Percentiles rank a stretch among this genome's conserved stretches.
Evolutionary conservation across 805 yeast genomes (phyloP).

Genomic region (Wickerhamiella alocasiicola): DNA sequence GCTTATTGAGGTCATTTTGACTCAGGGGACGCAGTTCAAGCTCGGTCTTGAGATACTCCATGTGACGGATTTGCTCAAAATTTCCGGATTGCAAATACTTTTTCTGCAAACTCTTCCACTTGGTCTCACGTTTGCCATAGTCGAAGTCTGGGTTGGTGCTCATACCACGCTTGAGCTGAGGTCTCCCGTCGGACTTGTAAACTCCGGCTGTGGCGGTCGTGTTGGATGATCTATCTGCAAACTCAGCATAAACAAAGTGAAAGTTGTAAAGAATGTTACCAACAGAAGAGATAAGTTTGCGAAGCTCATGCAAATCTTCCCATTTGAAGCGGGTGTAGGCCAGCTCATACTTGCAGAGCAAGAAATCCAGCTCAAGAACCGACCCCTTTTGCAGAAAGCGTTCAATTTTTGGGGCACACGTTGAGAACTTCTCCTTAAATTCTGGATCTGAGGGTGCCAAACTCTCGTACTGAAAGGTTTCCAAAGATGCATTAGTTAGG

Average conservation of each 20-base stretch:
- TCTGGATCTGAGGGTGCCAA: not conserved
- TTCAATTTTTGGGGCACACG: not conserved
- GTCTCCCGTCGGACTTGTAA: not conserved
- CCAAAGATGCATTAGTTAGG: not conserved
- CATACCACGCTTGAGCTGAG: not conserved
- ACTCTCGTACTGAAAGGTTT: not conserved
- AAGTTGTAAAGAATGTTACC: not conserved
- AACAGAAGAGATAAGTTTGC: not conserved
- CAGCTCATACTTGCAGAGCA: not conserved
- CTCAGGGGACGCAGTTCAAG: not conserved
- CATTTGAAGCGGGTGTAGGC: not conserved
- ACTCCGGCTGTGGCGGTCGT: not conserved
- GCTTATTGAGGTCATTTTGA: not conserved
- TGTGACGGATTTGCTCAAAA: not conserved
- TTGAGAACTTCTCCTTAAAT: not conserved
- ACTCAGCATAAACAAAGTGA: constrained; percentile 1
- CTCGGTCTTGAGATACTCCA: not conserved
- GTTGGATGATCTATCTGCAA: not conserved
- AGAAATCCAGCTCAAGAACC: not conserved
- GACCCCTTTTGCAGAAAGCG: not conserved
- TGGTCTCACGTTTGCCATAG: not conserved
- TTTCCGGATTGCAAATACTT: not conserved
- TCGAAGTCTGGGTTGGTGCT: constrained; percentile 1
- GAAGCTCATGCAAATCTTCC: constrained; percentile 1
- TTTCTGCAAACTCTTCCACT: not conserved